Conservation (phyloP, 73 alveolate genomes). For the Durusdinium trenchii region DNA sequence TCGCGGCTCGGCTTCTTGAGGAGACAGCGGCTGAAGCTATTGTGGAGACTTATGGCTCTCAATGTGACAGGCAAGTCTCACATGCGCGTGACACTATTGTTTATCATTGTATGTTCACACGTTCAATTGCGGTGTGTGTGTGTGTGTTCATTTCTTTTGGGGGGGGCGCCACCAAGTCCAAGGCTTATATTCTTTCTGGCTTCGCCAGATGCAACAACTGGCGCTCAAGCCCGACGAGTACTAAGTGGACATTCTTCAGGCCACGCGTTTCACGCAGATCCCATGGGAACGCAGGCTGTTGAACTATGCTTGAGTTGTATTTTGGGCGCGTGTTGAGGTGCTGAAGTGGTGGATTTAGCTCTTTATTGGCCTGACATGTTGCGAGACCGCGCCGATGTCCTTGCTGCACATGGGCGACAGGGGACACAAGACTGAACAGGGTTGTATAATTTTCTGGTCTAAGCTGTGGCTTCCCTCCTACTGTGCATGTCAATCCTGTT, state of each 20-base stretch:
- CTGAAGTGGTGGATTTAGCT: constrained; percentile 53
- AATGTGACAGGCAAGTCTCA: constrained; percentile 40
- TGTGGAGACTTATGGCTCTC: constrained; percentile 50
- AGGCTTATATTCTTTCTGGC: constrained; percentile 68
- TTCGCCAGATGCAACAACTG: constrained; percentile 58
- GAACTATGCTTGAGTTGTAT: no score
- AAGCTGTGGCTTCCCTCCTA: neutral
- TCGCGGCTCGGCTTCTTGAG: no score
- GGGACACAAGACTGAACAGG: constrained; percentile 3
- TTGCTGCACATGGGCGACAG: constrained; percentile 64
- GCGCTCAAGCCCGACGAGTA: neutral
- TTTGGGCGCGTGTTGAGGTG: no score
- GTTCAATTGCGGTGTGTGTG: neutral
- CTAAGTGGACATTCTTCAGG: constrained; percentile 5
- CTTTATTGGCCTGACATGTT: constrained; percentile 44
- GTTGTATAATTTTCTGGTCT: neutral
- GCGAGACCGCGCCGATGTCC: constrained; percentile 51
- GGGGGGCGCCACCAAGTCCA: neutral
- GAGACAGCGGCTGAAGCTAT: constrained; percentile 46
- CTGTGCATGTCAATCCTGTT: neutral
- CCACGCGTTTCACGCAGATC: neutral
- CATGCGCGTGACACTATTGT: neutral
- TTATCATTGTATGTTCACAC: neutral
- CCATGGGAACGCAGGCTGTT: no score
- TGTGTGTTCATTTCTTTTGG: neutral